Percentiles rank a stretch among this genome's conserved stretches.
Evolutionary conservation across 2,329 filamentous ascomycete genomes (phyloP).

Genomic region (Metarhizium rileyi): DNA sequence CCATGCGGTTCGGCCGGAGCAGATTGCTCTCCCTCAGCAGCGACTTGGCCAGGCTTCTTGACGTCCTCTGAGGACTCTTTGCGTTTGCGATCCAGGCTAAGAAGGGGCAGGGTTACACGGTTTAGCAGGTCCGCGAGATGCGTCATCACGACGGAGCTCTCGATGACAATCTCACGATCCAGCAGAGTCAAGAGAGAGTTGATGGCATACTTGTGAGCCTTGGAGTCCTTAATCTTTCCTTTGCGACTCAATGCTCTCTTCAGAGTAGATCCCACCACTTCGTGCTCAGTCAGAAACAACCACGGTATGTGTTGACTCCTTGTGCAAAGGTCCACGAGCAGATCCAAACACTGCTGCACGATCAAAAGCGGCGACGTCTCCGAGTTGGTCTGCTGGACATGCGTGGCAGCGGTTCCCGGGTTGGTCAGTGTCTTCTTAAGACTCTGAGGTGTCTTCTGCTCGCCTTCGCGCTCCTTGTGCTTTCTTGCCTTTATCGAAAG

Average conservation of each 20-base stretch:
- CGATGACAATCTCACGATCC: slow-evolving; percentile 90
- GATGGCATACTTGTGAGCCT: slow-evolving; percentile 78
- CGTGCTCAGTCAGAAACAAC: slow-evolving; percentile 92
- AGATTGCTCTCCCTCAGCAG: slow-evolving; percentile 18
- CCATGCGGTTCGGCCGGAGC: slow-evolving; percentile 15
- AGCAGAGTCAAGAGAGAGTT: slow-evolving; percentile 83
- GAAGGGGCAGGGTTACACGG: slow-evolving; percentile 78
- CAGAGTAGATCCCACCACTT: slow-evolving; percentile 59
- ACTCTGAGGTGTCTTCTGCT: slow-evolving; percentile 68
- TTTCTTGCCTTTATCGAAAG: slow-evolving; percentile 86
- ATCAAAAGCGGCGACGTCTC: slow-evolving; percentile 92
- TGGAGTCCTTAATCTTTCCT: slow-evolving; percentile 78
- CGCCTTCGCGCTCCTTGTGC: slow-evolving; percentile 49
- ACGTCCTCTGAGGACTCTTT: slow-evolving; percentile 26
- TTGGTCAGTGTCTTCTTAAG: slow-evolving; percentile 67
- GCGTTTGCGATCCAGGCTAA: slow-evolving; percentile 60
- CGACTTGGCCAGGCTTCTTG: slow-evolving; percentile 13
- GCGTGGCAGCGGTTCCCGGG: slow-evolving; percentile 30
- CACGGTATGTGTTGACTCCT: slow-evolving; percentile 81
- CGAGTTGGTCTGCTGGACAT: slow-evolving; percentile 48
- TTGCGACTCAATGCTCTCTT: slow-evolving; percentile 73
- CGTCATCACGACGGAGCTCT: slow-evolving; percentile 96
- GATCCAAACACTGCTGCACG: slow-evolving; percentile 86
- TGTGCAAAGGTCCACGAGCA: slow-evolving; percentile 72
- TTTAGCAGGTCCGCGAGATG: slow-evolving; percentile 79